phyloP scores from a whole-genome alignment of 306 rosid species.

The Sicyos edulis region DNA sequence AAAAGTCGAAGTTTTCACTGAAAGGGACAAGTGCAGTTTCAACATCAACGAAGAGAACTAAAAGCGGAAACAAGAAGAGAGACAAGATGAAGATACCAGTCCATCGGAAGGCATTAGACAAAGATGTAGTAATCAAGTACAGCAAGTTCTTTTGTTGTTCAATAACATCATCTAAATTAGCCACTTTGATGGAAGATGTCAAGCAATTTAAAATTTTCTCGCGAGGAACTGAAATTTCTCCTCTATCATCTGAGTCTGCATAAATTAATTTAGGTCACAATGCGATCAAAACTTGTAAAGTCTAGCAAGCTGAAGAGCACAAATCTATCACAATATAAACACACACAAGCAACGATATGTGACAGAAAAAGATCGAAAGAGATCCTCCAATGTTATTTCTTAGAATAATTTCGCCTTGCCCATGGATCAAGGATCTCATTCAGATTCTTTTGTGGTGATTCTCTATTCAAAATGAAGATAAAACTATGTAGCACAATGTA shows the following conservation, averaged over 20 bases:
- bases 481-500: neutral
- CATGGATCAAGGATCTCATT: neutral
- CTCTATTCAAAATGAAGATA: neutral
- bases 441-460: neutral
- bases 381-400: neutral
- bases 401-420: neutral
- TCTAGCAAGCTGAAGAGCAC: neutral
- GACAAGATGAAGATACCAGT: conserved; percentile 48
- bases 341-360: too few relatives aligned
- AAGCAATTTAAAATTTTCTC: conserved; percentile 72
- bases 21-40: conserved; percentile 7
- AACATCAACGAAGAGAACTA: neutral
- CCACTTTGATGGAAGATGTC: conserved; percentile 74
- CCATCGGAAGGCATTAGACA: conserved; percentile 72
- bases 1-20: conserved; percentile 81
- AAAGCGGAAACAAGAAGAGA: conserved; percentile 11
- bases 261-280: neutral
- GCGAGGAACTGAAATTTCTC: conserved; percentile 51
- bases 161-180: conserved; percentile 57
- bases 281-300: neutral
- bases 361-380: neutral
- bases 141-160: conserved; percentile 57
- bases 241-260: conserved; percentile 48
- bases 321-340: neutral
- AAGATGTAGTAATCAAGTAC: conserved; percentile 41